Evolutionary conservation across 208 protist genomes (phyloP).

Genomic region (Wallacemonas collosoma): DNA sequence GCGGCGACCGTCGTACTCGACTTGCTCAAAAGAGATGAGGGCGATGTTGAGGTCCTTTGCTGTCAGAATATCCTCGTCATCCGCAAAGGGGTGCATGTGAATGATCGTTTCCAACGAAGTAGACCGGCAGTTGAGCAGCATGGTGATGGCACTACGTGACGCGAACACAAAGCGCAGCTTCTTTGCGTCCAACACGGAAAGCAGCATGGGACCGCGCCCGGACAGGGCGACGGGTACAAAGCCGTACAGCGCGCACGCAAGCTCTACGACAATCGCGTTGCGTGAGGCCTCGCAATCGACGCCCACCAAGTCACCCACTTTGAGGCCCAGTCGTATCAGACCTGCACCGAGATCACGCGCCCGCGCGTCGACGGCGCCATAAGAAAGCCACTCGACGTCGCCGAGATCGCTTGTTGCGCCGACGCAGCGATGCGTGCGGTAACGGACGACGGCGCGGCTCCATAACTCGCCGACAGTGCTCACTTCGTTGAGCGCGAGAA

Average conservation of each 20-base stretch:
- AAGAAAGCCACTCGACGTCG: slow-evolving; percentile 72
- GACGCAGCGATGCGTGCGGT: slow-evolving; percentile 64
- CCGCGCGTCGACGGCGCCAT: slow-evolving; percentile 59
- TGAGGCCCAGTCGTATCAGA: slow-evolving; percentile 55
- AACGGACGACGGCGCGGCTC: slow-evolving; percentile 57
- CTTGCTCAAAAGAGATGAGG: slow-evolving; percentile 62
- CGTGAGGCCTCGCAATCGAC: slow-evolving; percentile 71
- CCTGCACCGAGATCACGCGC: slow-evolving; percentile 75
- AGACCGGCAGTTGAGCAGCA: slow-evolving; percentile 80
- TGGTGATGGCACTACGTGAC: slow-evolving; percentile 55
- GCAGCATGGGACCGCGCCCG: slow-evolving; percentile 57
- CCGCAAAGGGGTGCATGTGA: slow-evolving; percentile 52
- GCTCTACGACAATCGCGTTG: slow-evolving; percentile 59
- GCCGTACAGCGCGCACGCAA: slow-evolving; percentile 74
- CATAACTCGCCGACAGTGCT: slow-evolving; percentile 62
- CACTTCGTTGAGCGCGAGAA: slow-evolving; percentile 43
- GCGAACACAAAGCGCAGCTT: slow-evolving; percentile 74
- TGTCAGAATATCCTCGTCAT: slow-evolving; percentile 51
- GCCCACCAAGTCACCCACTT: slow-evolving; percentile 73
- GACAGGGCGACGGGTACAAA: slow-evolving; percentile 71
- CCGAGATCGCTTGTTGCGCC: slow-evolving; percentile 50
- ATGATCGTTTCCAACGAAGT: slow-evolving; percentile 76
- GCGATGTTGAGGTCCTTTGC: slow-evolving; percentile 85
- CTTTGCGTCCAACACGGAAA: slow-evolving; percentile 71
- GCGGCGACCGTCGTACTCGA: slow-evolving; percentile 62